Evolutionary conservation across 805 yeast species (phyloP).

Genomic region (Nakazawaea ambrosiae): DNA sequence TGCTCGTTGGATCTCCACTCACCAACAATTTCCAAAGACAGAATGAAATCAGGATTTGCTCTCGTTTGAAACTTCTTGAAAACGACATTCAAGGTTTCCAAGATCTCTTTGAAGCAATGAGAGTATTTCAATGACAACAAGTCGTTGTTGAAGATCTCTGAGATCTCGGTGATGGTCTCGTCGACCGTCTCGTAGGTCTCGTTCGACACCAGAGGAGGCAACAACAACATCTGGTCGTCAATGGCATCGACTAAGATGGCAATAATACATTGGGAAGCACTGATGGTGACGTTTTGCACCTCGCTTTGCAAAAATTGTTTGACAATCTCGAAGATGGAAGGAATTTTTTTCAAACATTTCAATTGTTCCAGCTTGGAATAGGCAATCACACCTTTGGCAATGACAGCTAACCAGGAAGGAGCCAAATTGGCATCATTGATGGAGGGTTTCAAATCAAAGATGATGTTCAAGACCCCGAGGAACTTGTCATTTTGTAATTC

Average conservation of each 20-base stretch:
- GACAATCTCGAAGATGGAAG: constrained; percentile 49
- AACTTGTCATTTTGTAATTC: constrained; percentile 55
- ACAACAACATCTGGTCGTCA: constrained; percentile 49
- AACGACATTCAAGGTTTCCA: constrained; percentile 58
- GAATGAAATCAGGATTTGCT: constrained; percentile 56
- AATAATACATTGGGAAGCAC: constrained; percentile 83
- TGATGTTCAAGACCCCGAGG: constrained; percentile 55
- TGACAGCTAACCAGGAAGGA: constrained; percentile 89
- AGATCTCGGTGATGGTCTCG: constrained; percentile 41
- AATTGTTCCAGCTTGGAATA: constrained; percentile 39
- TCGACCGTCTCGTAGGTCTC: constrained; percentile 52
- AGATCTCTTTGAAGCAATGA: constrained; percentile 65
- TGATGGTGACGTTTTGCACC: constrained; percentile 50
- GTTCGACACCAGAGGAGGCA: constrained; percentile 40
- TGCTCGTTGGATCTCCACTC: constrained; percentile 75
- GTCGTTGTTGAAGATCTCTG: constrained; percentile 44
- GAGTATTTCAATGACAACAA: constrained; percentile 69
- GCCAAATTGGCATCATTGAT: constrained; percentile 77
- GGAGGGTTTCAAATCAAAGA: constrained; percentile 77
- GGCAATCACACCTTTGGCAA: constrained; percentile 62
- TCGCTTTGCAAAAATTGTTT: constrained; percentile 65
- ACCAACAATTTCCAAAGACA: constrained; percentile 60
- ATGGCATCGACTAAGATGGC: constrained; percentile 68
- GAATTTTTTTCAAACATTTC: constrained; percentile 48
- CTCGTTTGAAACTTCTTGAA: constrained; percentile 49